A percentile compares a stretch with the other conserved stretches of the same genome.
Evolutionary conservation across 2,329 filamentous ascomycete genomes (phyloP).

Genomic region (Exserohilum turcica): DNA sequence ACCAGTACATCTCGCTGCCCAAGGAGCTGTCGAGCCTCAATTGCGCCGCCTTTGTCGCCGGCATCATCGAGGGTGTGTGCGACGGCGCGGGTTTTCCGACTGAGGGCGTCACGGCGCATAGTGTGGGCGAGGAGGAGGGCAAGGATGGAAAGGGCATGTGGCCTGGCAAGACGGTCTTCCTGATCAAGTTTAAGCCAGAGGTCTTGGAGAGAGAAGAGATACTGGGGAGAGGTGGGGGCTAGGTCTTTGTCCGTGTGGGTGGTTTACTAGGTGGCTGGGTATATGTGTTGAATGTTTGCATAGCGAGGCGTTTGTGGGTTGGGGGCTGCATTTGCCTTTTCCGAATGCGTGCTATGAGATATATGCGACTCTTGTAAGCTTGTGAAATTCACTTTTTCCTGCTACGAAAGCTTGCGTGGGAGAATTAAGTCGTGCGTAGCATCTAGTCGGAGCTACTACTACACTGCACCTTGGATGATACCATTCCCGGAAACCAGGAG

Average conservation of each 20-base stretch:
- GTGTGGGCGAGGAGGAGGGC: slow-evolving; percentile 58
- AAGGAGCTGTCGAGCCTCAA: slow-evolving; percentile 96
- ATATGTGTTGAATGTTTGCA: slow-evolving; percentile 6
- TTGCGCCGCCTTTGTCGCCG: slow-evolving; percentile 93
- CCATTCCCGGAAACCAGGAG: too few species aligned
- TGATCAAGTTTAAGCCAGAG: slow-evolving; percentile 89
- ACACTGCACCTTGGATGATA: too few species aligned
- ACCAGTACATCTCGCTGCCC: slow-evolving; percentile 89
- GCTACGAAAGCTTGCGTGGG: background rate
- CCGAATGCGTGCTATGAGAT: background rate
- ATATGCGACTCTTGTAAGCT: background rate
- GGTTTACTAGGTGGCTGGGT: background rate
- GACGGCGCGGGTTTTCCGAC: slow-evolving; percentile 90
- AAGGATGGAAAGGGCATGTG: slow-evolving; percentile 69
- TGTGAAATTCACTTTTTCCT: background rate
- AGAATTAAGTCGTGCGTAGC: too few species aligned
- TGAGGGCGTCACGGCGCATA: slow-evolving; percentile 82
- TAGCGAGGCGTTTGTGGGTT: slow-evolving; percentile 25
- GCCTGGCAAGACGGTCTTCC: slow-evolving; percentile 93
- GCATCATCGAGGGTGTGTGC: slow-evolving; percentile 93
- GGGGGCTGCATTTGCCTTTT: background rate
- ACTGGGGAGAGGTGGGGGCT: slow-evolving; percentile 64
- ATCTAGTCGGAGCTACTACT: too few species aligned
- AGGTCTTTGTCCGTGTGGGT: background rate
- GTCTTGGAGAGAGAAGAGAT: slow-evolving; percentile 91